Conservation (phyloP, 2,329 filamentous ascomycete genomes). For the Verticillium zaregamsianum region DNA sequence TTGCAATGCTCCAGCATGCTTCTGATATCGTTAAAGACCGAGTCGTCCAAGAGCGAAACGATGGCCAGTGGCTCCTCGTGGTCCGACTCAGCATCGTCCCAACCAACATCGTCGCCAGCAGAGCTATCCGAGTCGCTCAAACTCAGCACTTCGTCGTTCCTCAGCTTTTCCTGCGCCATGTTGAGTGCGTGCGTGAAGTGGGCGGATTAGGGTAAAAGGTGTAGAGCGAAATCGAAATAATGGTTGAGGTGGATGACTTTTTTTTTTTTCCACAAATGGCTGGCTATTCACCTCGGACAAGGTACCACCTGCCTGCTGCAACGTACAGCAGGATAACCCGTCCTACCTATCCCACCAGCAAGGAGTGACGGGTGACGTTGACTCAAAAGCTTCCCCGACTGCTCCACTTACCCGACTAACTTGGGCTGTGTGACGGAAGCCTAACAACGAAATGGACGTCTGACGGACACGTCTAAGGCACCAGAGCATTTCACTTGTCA, state of each 20-base stretch:
- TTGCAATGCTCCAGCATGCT: slow-evolving; percentile 68
- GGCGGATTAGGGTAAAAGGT: neutral
- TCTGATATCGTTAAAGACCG: slow-evolving; percentile 58
- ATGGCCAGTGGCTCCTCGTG: slow-evolving; percentile 57
- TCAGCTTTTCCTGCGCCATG: slow-evolving; percentile 3
- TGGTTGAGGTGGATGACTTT: neutral
- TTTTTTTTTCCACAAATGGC: no score
- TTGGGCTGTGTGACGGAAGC: no score
- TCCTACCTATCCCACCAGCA: no score
- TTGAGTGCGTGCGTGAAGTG: neutral
- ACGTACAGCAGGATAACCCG: no score
- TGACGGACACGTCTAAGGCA: no score
- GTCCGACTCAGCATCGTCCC: slow-evolving; percentile 56
- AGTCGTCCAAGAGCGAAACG: slow-evolving; percentile 64
- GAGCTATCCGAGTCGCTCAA: slow-evolving; percentile 15
- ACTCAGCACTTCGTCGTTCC: slow-evolving; percentile 2
- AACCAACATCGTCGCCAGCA: slow-evolving; percentile 38
- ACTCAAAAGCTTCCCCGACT: no score
- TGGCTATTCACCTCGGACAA: no score
- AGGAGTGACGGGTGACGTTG: no score
- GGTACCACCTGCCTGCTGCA: no score
- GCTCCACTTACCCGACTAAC: no score
- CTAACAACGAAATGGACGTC: no score
- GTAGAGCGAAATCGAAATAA: neutral
- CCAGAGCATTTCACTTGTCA: no score